Percentiles rank a stretch among this genome's conserved stretches.
Evolutionary conservation across 768 basidiomycete species (phyloP).

Genomic region (Lepiota brunneoincarnata): DNA sequence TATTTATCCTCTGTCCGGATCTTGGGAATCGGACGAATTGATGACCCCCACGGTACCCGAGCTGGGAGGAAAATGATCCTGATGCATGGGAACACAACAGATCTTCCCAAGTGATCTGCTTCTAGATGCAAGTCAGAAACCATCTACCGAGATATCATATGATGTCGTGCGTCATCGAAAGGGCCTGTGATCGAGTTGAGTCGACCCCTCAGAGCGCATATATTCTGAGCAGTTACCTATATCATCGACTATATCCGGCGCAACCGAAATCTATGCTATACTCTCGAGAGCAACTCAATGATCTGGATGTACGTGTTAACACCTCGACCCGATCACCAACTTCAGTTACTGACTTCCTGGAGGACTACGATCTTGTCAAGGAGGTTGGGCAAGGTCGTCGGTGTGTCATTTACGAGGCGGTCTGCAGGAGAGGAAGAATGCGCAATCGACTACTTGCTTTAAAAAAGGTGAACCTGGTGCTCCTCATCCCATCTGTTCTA

Average conservation of each 20-base stretch:
- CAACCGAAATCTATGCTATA: background rate
- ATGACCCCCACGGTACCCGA: too few relatives aligned
- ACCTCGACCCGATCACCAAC: background rate
- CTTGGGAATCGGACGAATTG: too few relatives aligned
- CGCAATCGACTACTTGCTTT: conserved; percentile 3
- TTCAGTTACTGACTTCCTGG: background rate
- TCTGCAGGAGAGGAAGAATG: conserved; percentile 6
- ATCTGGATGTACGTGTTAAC: background rate
- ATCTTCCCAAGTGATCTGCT: too few relatives aligned
- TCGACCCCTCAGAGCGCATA: too few relatives aligned
- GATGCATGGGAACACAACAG: too few relatives aligned
- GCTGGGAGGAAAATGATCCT: too few relatives aligned
- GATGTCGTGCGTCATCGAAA: too few relatives aligned
- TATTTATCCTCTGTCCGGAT: too few relatives aligned
- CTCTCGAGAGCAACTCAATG: background rate
- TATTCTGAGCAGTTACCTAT: background rate
- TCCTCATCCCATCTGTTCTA: conserved; percentile 47
- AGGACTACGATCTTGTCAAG: conserved; percentile 8
- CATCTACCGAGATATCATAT: too few relatives aligned
- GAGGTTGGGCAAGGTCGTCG: background rate
- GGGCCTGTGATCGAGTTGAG: too few relatives aligned
- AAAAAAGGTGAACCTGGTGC: conserved; percentile 26
- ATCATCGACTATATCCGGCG: too few relatives aligned
- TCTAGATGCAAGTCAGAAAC: too few relatives aligned
- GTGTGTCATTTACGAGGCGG: background rate